These are phyloP conservation scores for Umbelopsis sp. DNA, from an alignment of 192 early-diverging fungal species.

Conservation along the genomic window DNA sequence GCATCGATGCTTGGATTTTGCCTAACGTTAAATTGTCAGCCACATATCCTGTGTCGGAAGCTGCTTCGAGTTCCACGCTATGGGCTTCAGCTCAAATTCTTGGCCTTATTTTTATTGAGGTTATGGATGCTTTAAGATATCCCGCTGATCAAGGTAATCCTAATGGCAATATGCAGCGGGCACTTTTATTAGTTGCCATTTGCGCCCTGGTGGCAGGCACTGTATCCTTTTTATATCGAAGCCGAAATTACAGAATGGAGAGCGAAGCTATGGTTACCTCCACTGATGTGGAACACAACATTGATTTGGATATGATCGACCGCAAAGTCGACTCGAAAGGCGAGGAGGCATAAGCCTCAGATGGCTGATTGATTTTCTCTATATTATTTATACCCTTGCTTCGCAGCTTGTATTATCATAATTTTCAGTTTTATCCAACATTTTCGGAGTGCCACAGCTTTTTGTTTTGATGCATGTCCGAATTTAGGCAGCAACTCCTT, in stretches of 20 bases:
- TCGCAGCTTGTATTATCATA: too few species aligned
- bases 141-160: slow-evolving; percentile 30
- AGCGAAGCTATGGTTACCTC: slow-evolving; percentile 7
- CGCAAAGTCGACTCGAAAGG: background rate
- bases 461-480: too few species aligned
- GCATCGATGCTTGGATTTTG: background rate
- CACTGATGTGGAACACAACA: background rate
- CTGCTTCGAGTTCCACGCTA: slow-evolving; percentile 37
- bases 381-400: too few species aligned
- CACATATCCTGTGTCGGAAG: slow-evolving; percentile 38
- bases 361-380: too few species aligned
- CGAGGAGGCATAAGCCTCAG: background rate
- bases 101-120: slow-evolving; percentile 30
- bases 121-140: slow-evolving; percentile 28
- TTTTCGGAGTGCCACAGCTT: too few species aligned
- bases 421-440: too few species aligned
- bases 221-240: slow-evolving; percentile 26
- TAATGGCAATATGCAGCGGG: slow-evolving; percentile 25
- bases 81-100: slow-evolving; percentile 38
- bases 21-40: slow-evolving; percentile 10
- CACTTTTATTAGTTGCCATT: slow-evolving; percentile 28
- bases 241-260: slow-evolving; percentile 38
- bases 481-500: too few species aligned
- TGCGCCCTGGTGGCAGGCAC: slow-evolving; percentile 23
- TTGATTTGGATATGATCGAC: background rate